phyloP scores from a whole-genome alignment of 73 alveolate species.

The Symbiodinium pilosum region DNA sequence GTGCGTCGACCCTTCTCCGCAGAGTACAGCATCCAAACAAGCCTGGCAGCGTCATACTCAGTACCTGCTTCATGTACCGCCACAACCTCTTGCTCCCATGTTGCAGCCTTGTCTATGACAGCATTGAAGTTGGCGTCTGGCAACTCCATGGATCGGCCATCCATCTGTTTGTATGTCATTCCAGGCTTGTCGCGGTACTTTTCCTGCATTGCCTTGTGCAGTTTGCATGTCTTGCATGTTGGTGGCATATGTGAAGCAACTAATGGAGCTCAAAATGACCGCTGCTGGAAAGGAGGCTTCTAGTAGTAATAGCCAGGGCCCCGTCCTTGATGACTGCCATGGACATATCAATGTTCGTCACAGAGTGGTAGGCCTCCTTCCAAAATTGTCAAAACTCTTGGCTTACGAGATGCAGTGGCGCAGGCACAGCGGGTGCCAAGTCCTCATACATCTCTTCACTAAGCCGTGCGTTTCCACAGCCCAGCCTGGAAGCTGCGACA shows the following conservation, averaged over 20 bases:
- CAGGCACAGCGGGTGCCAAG: too few species aligned
- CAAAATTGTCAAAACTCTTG: too few species aligned
- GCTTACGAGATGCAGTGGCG: too few species aligned
- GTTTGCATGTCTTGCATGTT: too few species aligned
- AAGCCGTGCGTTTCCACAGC: conserved; percentile 19
- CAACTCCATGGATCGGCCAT: conserved; percentile 23
- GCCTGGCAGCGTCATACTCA: neutral
- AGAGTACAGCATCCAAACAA: neutral
- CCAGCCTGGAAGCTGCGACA: neutral
- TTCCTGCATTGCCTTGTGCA: neutral
- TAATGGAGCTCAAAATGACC: too few species aligned
- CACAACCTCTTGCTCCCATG: too few species aligned
- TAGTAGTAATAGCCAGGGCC: too few species aligned
- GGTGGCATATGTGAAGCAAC: too few species aligned
- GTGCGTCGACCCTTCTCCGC: conserved; percentile 33
- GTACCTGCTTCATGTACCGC: too few species aligned
- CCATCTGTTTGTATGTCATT: conserved; percentile 26
- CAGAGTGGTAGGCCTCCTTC: neutral
- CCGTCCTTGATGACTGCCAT: neutral
- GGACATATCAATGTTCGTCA: neutral
- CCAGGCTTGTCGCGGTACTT: conserved; percentile 29
- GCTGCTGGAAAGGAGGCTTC: too few species aligned
- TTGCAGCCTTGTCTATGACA: conserved; percentile 15
- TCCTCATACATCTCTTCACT: conserved; percentile 21
- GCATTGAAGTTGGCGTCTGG: conserved; percentile 28